Percentiles rank a stretch among this genome's conserved stretches.
phyloP scores from a whole-genome alignment of 306 rosid species.

The Prosopis cineraria region DNA sequence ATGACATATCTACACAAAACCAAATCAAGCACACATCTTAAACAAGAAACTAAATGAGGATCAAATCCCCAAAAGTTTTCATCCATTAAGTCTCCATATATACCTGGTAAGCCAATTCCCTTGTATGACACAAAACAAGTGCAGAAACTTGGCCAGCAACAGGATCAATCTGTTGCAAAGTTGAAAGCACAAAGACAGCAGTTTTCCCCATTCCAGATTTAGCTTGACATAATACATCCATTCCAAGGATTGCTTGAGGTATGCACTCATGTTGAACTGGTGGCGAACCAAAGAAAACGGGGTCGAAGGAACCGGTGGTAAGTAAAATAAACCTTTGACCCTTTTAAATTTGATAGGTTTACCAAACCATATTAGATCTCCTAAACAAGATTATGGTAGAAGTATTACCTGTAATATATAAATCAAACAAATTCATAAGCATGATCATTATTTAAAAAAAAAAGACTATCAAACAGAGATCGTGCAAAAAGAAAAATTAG shows the following conservation, averaged over 20 bases:
- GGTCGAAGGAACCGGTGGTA: conserved; percentile 59
- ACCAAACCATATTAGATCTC: conserved; percentile 56
- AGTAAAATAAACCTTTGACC: conserved; percentile 61
- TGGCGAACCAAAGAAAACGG: conserved; percentile 68
- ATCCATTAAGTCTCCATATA: background rate
- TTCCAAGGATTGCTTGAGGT: conserved; percentile 83
- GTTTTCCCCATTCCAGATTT: conserved; percentile 89
- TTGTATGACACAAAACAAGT: conserved; percentile 71
- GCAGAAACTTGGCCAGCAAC: conserved; percentile 83
- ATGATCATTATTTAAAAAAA: background rate
- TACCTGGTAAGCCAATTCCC: conserved; percentile 83
- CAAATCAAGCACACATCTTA: background rate
- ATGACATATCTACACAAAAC: conserved; percentile 57
- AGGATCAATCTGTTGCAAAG: conserved; percentile 80
- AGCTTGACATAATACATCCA: conserved; percentile 87
- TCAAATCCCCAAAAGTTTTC: background rate
- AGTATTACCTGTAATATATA: conserved; percentile 60
- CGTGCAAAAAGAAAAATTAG: background rate
- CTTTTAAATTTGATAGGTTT: conserved; percentile 48
- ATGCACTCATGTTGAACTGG: conserved; percentile 87
- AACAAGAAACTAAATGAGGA: background rate
- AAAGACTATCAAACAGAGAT: background rate
- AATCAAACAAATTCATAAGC: conserved; percentile 12
- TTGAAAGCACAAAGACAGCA: conserved; percentile 77
- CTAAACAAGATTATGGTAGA: conserved; percentile 56